These are phyloP conservation scores for Hymenoscyphus linearis DNA, from an alignment of 2,329 filamentous ascomycete genomes.

Conservation along the genomic window DNA sequence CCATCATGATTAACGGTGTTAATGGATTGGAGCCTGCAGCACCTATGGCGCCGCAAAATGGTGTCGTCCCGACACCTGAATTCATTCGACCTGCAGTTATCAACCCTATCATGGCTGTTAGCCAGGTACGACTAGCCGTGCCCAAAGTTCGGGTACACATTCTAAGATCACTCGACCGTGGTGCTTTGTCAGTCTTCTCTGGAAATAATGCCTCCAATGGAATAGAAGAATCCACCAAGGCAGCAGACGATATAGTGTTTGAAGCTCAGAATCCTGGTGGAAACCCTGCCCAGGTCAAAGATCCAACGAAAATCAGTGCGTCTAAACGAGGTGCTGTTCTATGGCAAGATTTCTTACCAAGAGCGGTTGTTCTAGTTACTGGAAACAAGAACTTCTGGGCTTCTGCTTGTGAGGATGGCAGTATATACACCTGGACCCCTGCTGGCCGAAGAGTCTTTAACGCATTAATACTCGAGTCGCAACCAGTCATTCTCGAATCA, in stretches of 20 bases:
- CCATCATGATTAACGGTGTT: slow-evolving; percentile 69
- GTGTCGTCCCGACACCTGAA: slow-evolving; percentile 67
- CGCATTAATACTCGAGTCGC: slow-evolving; percentile 80
- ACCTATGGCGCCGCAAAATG: slow-evolving; percentile 53
- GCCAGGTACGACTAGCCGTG: slow-evolving; percentile 80
- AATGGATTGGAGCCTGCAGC: slow-evolving; percentile 75
- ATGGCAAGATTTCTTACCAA: slow-evolving; percentile 92
- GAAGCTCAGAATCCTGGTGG: slow-evolving; percentile 80
- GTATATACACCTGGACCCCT: slow-evolving; percentile 85
- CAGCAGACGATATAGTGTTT: slow-evolving; percentile 68
- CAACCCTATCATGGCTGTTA: slow-evolving; percentile 74
- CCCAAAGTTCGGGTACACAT: slow-evolving; percentile 83
- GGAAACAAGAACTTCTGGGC: slow-evolving; percentile 91
- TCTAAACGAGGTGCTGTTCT: slow-evolving; percentile 73
- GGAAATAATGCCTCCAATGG: slow-evolving; percentile 36
- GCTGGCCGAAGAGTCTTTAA: slow-evolving; percentile 82
- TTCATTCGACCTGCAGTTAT: slow-evolving; percentile 83
- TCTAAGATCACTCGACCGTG: slow-evolving; percentile 70
- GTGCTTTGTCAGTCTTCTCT: slow-evolving; percentile 40
- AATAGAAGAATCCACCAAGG: slow-evolving; percentile 56
- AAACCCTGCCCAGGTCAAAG: slow-evolving; percentile 57
- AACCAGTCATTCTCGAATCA: slow-evolving; percentile 90
- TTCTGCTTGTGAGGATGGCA: slow-evolving; percentile 88
- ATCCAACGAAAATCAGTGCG: slow-evolving; percentile 79
- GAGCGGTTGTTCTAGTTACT: slow-evolving; percentile 81